phyloP scores from a whole-genome alignment of 1,139 yeast genomes.

The Hemisphaericaspora subhashii region DNA sequence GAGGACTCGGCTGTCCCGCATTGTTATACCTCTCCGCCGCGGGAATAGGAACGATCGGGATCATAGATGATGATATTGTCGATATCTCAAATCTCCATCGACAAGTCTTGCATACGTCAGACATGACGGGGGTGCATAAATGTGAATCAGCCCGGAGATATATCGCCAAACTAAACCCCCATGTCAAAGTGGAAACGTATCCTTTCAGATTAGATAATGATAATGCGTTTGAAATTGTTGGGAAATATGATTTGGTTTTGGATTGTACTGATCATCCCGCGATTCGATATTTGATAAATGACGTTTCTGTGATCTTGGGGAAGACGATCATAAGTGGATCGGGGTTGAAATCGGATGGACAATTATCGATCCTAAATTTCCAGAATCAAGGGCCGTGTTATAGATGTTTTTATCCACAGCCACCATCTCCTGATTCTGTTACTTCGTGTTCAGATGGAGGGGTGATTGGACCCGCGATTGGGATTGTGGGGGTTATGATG shows the following conservation, averaged over 20 bases:
- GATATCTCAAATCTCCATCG: conserved; percentile 86
- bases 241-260: conserved; percentile 68
- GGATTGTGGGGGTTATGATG: conserved; percentile 85
- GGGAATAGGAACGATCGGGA: conserved; percentile 83
- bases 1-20: conserved; percentile 96
- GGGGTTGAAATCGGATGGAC: conserved; percentile 91
- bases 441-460: conserved; percentile 94
- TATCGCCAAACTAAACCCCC: conserved; percentile 62
- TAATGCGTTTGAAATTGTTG: conserved; percentile 66
- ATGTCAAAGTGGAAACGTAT: conserved; percentile 54
- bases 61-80: conserved; percentile 83
- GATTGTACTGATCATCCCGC: conserved; percentile 97
- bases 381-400: conserved; percentile 83
- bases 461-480: conserved; percentile 93
- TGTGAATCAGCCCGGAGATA: conserved; percentile 72
- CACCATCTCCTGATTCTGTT: conserved; percentile 84
- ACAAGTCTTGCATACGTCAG: conserved; percentile 76
- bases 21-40: conserved; percentile 81
- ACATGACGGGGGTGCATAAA: conserved; percentile 66
- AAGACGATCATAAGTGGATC: conserved; percentile 88
- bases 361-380: conserved; percentile 72
- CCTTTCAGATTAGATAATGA: conserved; percentile 49
- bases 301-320: conserved; percentile 69
- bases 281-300: conserved; percentile 83
- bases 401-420: conserved; percentile 86